Percentiles rank a stretch among this genome's conserved stretches.
Evolutionary conservation across 129 eudicot genomes (phyloP).

Genomic region (Smallanthus sonchifolius): DNA sequence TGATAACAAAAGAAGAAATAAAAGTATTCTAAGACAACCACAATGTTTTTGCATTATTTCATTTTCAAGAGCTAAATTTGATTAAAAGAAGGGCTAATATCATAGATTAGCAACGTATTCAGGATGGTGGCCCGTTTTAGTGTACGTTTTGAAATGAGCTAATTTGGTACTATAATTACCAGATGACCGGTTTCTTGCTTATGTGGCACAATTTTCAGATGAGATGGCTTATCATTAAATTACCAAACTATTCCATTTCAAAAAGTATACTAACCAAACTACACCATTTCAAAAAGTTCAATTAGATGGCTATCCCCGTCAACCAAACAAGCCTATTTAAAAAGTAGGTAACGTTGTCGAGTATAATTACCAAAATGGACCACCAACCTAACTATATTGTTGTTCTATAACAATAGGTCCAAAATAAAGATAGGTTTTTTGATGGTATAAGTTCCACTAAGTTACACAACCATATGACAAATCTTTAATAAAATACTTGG

Average conservation of each 20-base stretch:
- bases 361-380: neutral
- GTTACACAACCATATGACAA: neutral
- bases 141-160: neutral
- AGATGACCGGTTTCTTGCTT: neutral
- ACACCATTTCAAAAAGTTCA: neutral
- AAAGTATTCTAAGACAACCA: neutral
- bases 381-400: neutral
- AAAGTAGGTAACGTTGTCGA: neutral
- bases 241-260: neutral
- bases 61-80: neutral
- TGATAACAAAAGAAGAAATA: neutral
- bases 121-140: neutral
- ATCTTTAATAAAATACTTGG: neutral
- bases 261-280: neutral
- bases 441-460: neutral
- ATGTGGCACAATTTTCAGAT: neutral
- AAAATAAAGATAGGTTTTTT: neutral
- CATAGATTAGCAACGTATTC: neutral
- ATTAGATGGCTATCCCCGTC: neutral
- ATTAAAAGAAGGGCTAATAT: neutral
- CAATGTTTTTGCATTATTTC: neutral
- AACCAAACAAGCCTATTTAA: neutral
- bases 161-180: neutral
- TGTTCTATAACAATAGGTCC: neutral
- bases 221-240: neutral